Base-by-base conservation (phyloP, 345 rosid species). In the Pistacia vera region DNA sequence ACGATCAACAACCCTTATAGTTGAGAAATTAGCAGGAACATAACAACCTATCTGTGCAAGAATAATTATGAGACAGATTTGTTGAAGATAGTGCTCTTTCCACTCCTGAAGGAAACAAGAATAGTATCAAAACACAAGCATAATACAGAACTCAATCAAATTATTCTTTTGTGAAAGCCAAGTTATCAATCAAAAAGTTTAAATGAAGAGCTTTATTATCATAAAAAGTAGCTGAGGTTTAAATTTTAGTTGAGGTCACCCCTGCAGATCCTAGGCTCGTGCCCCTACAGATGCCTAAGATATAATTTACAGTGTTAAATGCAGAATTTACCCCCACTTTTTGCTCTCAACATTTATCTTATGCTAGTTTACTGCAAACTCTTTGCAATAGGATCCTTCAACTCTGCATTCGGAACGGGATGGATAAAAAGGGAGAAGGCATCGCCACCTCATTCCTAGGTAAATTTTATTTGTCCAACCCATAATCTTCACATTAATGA, bases 81-180 rank as follows among this genome's bases (percentile, higher is more conserved):
- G 98, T 82, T 95, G 98, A 81, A 93, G 98, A 83, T 95, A 79
- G 99, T 93, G 90, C 99, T 95, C 92, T 95, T 95, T 78, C 97
- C 97, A 63, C 99, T 95, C 98, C 99, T 95, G 88, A 79, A 74
- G 68, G 74, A 74, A 76, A 64, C 49, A 65, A 63, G 57, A 75
- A 35, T 44, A 41, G 65, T 51, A 41, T 73, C 41, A 81, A 81
- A 54, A 68, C 63, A 30, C 48, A 55, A 70, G 82, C 69, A 41
- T 48, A 44, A 61, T 22, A 48, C 4, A 49, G 9, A 46, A 14
- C 12, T 61, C n/a, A 71, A 8, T 51, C 49, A 36, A 25, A 60
- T 6, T 38, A 41, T 25, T 59, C 28, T 69, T 66, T 1, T 33
- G 17, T 63, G 35, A 20, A 30, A 30, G 25, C 41, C 51, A 2